Conservation (phyloP, 768 basidiomycete species). For the Tulasnella sp. region DNA sequence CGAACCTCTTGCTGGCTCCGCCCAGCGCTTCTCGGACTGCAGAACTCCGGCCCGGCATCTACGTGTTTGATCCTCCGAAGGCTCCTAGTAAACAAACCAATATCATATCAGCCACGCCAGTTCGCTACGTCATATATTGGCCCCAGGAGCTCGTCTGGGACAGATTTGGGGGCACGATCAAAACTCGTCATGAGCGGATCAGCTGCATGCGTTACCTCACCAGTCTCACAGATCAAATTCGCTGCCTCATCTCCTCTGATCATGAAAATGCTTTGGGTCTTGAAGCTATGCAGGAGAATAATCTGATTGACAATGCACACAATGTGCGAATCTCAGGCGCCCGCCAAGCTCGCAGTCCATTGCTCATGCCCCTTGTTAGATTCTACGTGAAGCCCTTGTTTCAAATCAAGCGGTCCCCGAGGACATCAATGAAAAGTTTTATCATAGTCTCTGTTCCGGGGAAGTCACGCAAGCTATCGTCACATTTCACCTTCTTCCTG, state of each 20-base stretch:
- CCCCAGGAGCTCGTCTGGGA: conserved; percentile 49
- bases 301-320: conserved; percentile 62
- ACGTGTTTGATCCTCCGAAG: neutral
- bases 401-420: neutral
- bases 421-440: neutral
- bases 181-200: conserved; percentile 53
- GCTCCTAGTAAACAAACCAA: neutral
- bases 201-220: conserved; percentile 64
- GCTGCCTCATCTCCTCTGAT: too few relatives aligned
- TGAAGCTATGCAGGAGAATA: conserved; percentile 44
- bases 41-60: too few relatives aligned
- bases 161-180: conserved; percentile 44
- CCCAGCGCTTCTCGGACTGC: neutral
- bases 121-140: conserved; percentile 55
- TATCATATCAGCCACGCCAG: conserved; percentile 27
- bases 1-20: too few relatives aligned
- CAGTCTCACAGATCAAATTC: too few relatives aligned
- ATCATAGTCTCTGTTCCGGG: neutral
- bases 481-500: too few relatives aligned
- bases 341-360: conserved; percentile 44
- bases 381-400: conserved; percentile 41
- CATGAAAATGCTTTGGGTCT: too few relatives aligned
- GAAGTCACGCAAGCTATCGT: too few relatives aligned
- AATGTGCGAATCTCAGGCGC: conserved; percentile 54
- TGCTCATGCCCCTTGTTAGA: conserved; percentile 44